Base-by-base conservation (phyloP, 202 grass and related monocot species). In the Panicum hallii region DNA sequence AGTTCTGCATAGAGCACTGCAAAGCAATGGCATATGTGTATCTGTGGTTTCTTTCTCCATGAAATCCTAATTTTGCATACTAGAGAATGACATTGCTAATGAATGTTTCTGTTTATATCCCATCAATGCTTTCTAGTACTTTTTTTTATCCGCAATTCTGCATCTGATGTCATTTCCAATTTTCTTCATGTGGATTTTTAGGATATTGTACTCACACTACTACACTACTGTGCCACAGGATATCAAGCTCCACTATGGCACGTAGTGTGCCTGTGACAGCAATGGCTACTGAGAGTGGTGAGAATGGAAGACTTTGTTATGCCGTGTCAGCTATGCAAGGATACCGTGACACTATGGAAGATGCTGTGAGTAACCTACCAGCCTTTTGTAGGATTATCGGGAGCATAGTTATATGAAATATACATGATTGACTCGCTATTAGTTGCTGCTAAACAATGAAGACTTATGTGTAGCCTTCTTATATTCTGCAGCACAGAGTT, bases 321-420 rank as follows among this genome's bases (percentile, higher is more conserved):
- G 84, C 69, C 3, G 69, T 75, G 75, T 87, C 89, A 54, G 41
- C 69, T 63, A 90, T 90, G 89, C 80, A 90, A 71, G 84, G 84
- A 71, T 41, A 64, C 63, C 80, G 89, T 42, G 3, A 0, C 16
- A 63, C 16, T 7, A 87, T 90, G 89, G 89, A 90, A 83, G 89
- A 90, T 84, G 69, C 84, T 47, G 89, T 87, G 75, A 87, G 89
- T 90, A 77, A 74, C 26, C 50, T 67, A 83, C 23, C 5, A 30
- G 11, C 42, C 52, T 77, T 80, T 80, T 53, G 5, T 85, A 89
- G 44, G 32, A 76, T 58, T 12, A 70, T 36, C 47, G n/a, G 2
- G 38, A 47, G 13, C 45, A 70, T 68, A 53, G 19, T 52, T 70
- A 40, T 63, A 71, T 22, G 15, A n/a, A 65, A 48, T 71, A 26